Base-by-base conservation (phyloP, 139 green algal genomes). In the Chlorella sp. region DNA sequence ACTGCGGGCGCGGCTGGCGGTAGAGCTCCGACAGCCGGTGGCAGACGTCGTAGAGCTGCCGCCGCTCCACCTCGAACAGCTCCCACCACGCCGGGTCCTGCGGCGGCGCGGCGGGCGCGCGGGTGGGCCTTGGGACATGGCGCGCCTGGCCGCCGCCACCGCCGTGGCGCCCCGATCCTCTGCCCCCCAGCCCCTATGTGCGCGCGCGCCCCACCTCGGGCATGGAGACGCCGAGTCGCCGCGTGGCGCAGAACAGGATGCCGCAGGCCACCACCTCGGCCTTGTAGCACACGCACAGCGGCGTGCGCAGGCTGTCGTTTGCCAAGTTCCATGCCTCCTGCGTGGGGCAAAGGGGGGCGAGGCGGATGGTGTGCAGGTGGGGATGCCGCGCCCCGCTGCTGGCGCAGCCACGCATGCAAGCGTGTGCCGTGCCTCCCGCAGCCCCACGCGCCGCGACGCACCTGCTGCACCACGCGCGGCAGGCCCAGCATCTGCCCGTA, bases 231-330 rank as follows among this genome's bases (percentile, higher is more conserved):
- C 91, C 67, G 23, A 92, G 66, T 14, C 85, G 82, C 14, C 95
- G 74, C 0, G 93, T 91, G 4, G 92, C 92, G 1, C 92, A 77
- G 77, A 95, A 97, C 67, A 99, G 95, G 36, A 91, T 85, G 29
- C 89, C 95, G 48, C 90, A 97, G 5, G 95, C 94, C 12, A 98
- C 84, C 8, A 89, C 82, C 62, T 96, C 85, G 38, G 85, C 74
- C 56, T 90, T 93, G 82, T 92, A 94, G 14, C 88, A 86, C 43
- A 98, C 88, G 73, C 95, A 98, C 35, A 98, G 85, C 7, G 88
- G 91, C 14, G 94, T 96, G n/a, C 89, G 79, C 58, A 95, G 65
- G 60, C 92, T 96, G 84, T 98, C 94, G 69, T 98, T 98, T 8
- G 87, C 79, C 9, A 98, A 73, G 74, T 92, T 96, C 92, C 93